These are phyloP conservation scores for Marsdenia floribunda DNA, from an alignment of 257 asterid species.

Conservation along the genomic window DNA sequence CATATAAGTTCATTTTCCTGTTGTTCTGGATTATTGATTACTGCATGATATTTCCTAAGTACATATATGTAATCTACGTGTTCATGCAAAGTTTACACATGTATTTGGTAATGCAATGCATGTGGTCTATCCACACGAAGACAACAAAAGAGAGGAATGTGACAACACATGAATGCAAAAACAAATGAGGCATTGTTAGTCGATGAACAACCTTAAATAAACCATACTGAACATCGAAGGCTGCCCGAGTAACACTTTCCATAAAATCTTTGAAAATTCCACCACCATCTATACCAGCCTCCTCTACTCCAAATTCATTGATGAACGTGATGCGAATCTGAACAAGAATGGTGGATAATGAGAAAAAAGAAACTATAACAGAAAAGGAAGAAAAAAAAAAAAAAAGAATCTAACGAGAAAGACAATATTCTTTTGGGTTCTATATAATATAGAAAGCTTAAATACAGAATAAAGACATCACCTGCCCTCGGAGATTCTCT, in stretches of 20 bases:
- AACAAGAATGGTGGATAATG: slow-evolving; percentile 9
- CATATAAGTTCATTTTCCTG: not conserved
- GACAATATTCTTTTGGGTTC: not conserved
- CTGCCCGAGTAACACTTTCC: slow-evolving; percentile 88
- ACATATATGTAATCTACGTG: not conserved
- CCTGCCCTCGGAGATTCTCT: slow-evolving; percentile 88
- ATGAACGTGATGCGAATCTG: slow-evolving; percentile 88
- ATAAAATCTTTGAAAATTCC: slow-evolving; percentile 99
- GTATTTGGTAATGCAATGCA: not conserved
- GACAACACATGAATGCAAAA: not conserved
- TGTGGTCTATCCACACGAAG: not conserved
- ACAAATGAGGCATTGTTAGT: not conserved
- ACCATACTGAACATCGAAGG: slow-evolving; percentile 95
- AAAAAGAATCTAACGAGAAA: not conserved
- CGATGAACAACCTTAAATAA: slow-evolving; percentile 71
- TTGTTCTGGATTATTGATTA: not conserved
- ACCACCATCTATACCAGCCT: slow-evolving; percentile 99
- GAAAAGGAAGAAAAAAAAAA: not conserved
- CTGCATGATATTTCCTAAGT: not conserved
- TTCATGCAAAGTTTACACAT: not conserved
- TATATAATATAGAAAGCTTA: not conserved
- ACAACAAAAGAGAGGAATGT: not conserved
- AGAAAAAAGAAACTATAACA: not conserved
- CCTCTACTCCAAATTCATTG: slow-evolving; percentile 97
- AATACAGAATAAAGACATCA: slow-evolving; percentile 27